Conservation (phyloP, 2,329 filamentous ascomycete genomes). For the Parastagonospora nodorum region DNA sequence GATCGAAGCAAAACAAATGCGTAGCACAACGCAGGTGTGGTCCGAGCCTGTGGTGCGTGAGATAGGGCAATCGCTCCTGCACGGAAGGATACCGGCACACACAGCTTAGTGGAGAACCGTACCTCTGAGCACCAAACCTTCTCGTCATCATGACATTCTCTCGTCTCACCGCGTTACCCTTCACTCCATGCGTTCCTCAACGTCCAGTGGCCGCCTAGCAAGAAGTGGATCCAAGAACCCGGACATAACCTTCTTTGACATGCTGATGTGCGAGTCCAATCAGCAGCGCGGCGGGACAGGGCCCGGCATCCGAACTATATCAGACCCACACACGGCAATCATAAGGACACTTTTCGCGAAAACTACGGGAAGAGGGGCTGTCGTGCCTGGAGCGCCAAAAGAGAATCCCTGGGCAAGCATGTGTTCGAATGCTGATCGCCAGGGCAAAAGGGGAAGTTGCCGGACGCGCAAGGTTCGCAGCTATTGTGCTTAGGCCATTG, state of each 20-base stretch:
- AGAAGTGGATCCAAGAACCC: conserved; percentile 20
- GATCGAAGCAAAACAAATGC: too few relatives aligned
- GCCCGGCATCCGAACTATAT: conserved; percentile 16
- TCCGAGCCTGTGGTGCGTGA: too few relatives aligned
- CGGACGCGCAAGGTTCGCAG: background rate
- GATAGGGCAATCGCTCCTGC: too few relatives aligned
- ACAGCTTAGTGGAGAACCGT: background rate
- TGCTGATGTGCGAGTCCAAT: conserved; percentile 25
- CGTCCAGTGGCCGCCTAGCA: conserved; percentile 11
- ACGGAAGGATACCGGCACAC: too few relatives aligned
- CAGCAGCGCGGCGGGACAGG: conserved; percentile 16
- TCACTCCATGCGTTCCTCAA: conserved; percentile 3
- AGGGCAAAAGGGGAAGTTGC: too few relatives aligned
- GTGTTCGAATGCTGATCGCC: too few relatives aligned
- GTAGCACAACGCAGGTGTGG: too few relatives aligned
- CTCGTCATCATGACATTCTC: background rate
- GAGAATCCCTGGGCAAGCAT: conserved; percentile 4
- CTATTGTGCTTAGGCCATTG: conserved; percentile 13
- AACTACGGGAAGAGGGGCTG: conserved; percentile 20
- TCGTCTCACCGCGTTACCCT: conserved; percentile 14
- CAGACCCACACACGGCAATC: conserved; percentile 16
- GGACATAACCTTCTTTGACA: conserved; percentile 14
- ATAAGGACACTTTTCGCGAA: conserved; percentile 15
- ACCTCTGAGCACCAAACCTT: background rate
- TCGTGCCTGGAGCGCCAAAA: conserved; percentile 43